These are phyloP conservation scores for Bruguiera sexangula DNA, from an alignment of 345 rosid genomes.

Conservation along the genomic window DNA sequence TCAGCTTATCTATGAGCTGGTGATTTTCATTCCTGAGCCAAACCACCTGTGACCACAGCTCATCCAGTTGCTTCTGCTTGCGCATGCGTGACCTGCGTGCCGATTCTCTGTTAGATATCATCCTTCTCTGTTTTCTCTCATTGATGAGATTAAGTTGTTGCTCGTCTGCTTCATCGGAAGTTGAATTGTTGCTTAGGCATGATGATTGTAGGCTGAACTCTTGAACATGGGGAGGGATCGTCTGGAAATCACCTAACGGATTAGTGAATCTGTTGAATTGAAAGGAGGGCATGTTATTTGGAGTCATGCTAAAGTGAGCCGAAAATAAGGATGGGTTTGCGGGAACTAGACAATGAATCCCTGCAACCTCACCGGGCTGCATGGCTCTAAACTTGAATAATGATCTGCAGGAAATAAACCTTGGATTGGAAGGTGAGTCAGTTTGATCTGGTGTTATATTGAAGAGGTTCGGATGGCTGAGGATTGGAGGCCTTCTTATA, in stretches of 20 bases:
- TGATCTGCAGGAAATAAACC: neutral
- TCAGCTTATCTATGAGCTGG: constrained; percentile 70
- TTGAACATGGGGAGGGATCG: constrained; percentile 30
- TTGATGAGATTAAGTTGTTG: constrained; percentile 54
- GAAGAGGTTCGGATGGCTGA: constrained; percentile 28
- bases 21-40: constrained; percentile 86
- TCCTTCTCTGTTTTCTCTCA: constrained; percentile 88
- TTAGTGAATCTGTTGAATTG: constrained; percentile 30
- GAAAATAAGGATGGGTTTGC: constrained; percentile 44
- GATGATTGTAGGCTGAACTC: constrained; percentile 43
- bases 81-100: constrained; percentile 95
- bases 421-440: constrained; percentile 1
- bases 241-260: constrained; percentile 33
- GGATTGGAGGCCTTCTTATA: constrained; percentile 43
- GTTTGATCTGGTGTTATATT: constrained; percentile 10
- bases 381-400: constrained; percentile 29
- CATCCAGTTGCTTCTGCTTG: constrained; percentile 92
- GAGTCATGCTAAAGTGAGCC: constrained; percentile 35
- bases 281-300: constrained; percentile 28
- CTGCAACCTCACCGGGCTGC: constrained; percentile 58
- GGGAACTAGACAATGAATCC: constrained; percentile 40
- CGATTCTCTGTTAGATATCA: constrained; percentile 92
- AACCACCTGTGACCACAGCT: constrained; percentile 83
- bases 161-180: constrained; percentile 82
- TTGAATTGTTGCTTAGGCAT: constrained; percentile 59